Evolutionary conservation across 768 basidiomycete species (phyloP).

Genomic region (Pleurotus cornucopiae): DNA sequence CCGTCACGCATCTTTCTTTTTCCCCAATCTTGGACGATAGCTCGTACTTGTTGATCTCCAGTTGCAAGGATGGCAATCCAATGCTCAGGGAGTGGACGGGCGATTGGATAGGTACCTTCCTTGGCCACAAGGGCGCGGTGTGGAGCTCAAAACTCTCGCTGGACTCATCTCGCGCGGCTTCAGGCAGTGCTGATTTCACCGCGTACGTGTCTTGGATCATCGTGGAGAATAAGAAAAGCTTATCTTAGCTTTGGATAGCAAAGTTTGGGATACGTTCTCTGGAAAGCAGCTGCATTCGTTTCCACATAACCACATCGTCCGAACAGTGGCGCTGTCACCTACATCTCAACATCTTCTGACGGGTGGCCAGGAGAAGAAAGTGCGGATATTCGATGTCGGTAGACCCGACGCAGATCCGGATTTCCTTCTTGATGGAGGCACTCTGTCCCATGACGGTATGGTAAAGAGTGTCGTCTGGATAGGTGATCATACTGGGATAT

Average conservation of each 20-base stretch:
- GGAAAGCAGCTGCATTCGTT: slow-evolving; percentile 92
- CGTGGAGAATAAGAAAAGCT: too few relatives aligned
- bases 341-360: slow-evolving; percentile 67
- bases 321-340: slow-evolving; percentile 86
- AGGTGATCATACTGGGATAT: slow-evolving; percentile 81
- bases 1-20: slow-evolving; percentile 93
- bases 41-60: slow-evolving; percentile 87
- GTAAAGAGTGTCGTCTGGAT: slow-evolving; percentile 95
- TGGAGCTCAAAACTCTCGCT: slow-evolving; percentile 92
- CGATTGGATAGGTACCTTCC: slow-evolving; percentile 96
- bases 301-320: slow-evolving; percentile 97
- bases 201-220: slow-evolving; percentile 56
- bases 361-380: slow-evolving; percentile 97
- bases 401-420: slow-evolving; percentile 86
- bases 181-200: slow-evolving; percentile 95
- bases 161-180: slow-evolving; percentile 83
- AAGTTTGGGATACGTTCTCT: slow-evolving; percentile 94
- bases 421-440: slow-evolving; percentile 60
- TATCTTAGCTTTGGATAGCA: slow-evolving; percentile 42
- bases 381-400: slow-evolving; percentile 87
- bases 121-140: slow-evolving; percentile 91
- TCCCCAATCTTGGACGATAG: slow-evolving; percentile 81
- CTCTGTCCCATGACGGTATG: slow-evolving; percentile 78
- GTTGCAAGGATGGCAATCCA: slow-evolving; percentile 98
- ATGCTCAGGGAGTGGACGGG: slow-evolving; percentile 97